These are phyloP conservation scores for Carpediemonas membranifera DNA, from an alignment of 78 protist genomes.

Conservation along the genomic window DNA sequence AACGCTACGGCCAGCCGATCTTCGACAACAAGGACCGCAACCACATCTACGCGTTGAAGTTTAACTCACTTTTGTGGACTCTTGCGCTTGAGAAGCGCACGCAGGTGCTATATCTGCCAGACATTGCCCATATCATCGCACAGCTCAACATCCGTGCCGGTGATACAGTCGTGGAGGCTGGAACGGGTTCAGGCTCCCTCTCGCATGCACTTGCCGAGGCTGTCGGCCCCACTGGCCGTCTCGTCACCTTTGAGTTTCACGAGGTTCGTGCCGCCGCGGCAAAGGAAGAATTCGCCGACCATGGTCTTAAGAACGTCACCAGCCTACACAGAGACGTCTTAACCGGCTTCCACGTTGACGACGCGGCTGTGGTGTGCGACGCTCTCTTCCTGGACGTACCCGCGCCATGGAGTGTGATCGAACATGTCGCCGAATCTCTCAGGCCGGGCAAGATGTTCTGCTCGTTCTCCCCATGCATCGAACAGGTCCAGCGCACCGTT, in stretches of 20 bases:
- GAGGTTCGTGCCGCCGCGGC: constrained; percentile 49
- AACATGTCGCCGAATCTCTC: constrained; percentile 35
- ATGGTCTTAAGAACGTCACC: not conserved
- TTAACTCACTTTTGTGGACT: too few species aligned
- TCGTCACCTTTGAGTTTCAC: constrained; percentile 72
- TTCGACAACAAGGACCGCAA: too few species aligned
- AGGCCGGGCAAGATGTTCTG: constrained; percentile 56
- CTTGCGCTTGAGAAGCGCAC: constrained; percentile 56
- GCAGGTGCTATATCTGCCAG: constrained; percentile 62
- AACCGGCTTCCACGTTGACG: not conserved
- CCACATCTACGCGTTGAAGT: too few species aligned
- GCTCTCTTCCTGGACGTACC: constrained; percentile 79
- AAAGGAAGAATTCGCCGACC: not conserved
- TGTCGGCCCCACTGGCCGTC: constrained; percentile 55
- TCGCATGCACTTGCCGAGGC: constrained; percentile 55
- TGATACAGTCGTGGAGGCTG: constrained; percentile 54
- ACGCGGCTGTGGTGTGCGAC: constrained; percentile 20
- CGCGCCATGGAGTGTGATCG: constrained; percentile 58
- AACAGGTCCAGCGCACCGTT: constrained; percentile 43
- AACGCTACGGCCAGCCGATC: too few species aligned
- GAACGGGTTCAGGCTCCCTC: constrained; percentile 72
- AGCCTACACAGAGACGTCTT: not conserved
- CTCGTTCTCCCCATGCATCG: constrained; percentile 81
- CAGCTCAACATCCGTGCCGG: constrained; percentile 58
- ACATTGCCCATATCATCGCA: constrained; percentile 46